Evolutionary conservation across 1,139 yeast genomes (phyloP), one percentile per base, ranked within the genome.

Genomic region (Diutina rugosa): DNA sequence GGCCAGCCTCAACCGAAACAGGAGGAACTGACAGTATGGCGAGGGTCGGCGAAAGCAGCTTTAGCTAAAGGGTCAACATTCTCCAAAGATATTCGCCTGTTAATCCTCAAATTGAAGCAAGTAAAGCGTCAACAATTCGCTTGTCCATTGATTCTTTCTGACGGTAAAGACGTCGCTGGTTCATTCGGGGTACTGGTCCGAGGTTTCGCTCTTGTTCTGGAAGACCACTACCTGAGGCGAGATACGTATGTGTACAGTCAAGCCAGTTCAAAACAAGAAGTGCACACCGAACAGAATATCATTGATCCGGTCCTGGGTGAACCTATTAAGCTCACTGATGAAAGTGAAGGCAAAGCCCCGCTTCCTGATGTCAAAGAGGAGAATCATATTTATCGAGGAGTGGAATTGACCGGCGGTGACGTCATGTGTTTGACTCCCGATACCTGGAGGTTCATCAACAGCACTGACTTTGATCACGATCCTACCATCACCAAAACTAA

Each of bases 181-280:
- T 70, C 72, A 0, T 61, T 90, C 16, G 76, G 78, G 0, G 79
- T 93, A 55, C 85, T 90, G 0, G 74, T 90, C 1, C 81, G 80
- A 62, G 97, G 96, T 0, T 87, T 84, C 63, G 71, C 86, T 0
- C 72, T 87, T n/a, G 80, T 78, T 61, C 72, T 77, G 16, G 81
- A 79, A 56, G 86, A 84, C 59, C 75, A 72, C 54, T 32, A 16
- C 12, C 65, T 80, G 0, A 72, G 76, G 35, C 72, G 76, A 56
- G 65, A 64, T 21, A 62, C 69, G 55, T 64, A 65, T 57, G 60
- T 85, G 21, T 82, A 81, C 65, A 80, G 80, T 47, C 73, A 77
- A 55, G 80, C 78, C 4, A 85, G 80, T 51, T 60, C 67, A 6
- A 72, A 82, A 56, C 74, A 77, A 60, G 75, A 81, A 46, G 93